Base-by-base conservation (phyloP, 441 rosid genomes). In the Eutrema salsugineum region DNA sequence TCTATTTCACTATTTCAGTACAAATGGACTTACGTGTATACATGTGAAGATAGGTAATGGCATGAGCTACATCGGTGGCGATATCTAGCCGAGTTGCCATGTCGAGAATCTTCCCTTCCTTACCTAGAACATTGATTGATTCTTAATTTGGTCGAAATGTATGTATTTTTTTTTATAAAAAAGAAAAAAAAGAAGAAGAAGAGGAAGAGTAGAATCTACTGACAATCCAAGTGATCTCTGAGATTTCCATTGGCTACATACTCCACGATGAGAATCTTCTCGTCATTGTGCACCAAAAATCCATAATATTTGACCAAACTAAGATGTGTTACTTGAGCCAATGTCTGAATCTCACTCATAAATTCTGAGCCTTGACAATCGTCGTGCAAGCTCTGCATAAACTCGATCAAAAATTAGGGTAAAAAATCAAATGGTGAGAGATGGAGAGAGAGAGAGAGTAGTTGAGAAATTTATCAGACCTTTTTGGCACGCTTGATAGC, bases 41-140 rank as follows among this genome's bases (percentile, higher is more conserved):
- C 88, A 85, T 88, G 80, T 94, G 98, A 75, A 95, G 98, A 78
- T 95, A 95, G 73, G 99, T 95, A 38, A 95, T 70, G 3, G 97
- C 99, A 78, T 95, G 98, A 64, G 98, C 98, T 30, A 95, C 88
- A 66, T 95, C 96, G 19, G 85, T 87, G 24, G 96, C 94, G 73
- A 92, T 85, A 77, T 89, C 98, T 15, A 95, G 76, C 71, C 98
- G 83, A 17, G 81, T 75, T 42, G 93, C 83, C 54, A 89, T 78
- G 81, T 83, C 91, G 19, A 89, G 90, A 81, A 75, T 19, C 36
- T 74, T 84, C 47, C 92, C 90, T 5, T 83, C 83, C 20, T 74
- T 60, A 46, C 96, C 98, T 92, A 80, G 73, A 85, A 39, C 16
- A 69, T 15, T 19, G 9, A 27, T 16, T 27, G 54, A 32, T 20